Conservation (phyloP, 768 basidiomycete genomes). For the Baorangia bicolor region DNA sequence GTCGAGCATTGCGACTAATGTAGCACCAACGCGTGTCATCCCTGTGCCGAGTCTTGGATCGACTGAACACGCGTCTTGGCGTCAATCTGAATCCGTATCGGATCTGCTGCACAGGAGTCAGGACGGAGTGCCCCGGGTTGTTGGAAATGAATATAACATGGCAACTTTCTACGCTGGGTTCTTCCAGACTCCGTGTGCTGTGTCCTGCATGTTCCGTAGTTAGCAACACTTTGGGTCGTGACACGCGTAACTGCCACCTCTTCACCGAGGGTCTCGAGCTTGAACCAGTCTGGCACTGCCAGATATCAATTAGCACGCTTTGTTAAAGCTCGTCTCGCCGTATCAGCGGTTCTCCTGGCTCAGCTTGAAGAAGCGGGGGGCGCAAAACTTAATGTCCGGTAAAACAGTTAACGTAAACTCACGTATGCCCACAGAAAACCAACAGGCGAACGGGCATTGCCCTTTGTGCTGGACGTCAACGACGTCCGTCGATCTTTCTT, state of each 20-base stretch:
- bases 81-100: neutral
- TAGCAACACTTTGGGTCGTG: neutral
- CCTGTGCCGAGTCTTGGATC: conserved; percentile 12
- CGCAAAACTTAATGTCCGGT: conserved; percentile 7
- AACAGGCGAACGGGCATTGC: conserved; percentile 11
- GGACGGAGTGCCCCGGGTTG: neutral
- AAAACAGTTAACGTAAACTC: conserved; percentile 31
- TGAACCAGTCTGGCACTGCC: neutral
- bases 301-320: neutral
- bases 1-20: conserved; percentile 5
- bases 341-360: neutral
- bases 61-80: conserved; percentile 4
- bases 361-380: conserved; percentile 2
- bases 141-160: conserved; percentile 1
- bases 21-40: conserved; percentile 13
- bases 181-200: conserved; percentile 11
- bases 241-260: neutral
- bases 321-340: no score
- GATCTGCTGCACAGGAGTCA: conserved; percentile 14
- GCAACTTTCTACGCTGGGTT: neutral
- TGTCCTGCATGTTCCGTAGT: conserved; percentile 2
- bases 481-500: conserved; percentile 15
- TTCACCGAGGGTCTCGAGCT: neutral
- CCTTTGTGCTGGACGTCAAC: conserved; percentile 33
- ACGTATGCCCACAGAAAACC: conserved; percentile 32